Evolutionary conservation across 1,284 basidiomycete genomes (phyloP).

Genomic region (Cryptococcus sp.): DNA sequence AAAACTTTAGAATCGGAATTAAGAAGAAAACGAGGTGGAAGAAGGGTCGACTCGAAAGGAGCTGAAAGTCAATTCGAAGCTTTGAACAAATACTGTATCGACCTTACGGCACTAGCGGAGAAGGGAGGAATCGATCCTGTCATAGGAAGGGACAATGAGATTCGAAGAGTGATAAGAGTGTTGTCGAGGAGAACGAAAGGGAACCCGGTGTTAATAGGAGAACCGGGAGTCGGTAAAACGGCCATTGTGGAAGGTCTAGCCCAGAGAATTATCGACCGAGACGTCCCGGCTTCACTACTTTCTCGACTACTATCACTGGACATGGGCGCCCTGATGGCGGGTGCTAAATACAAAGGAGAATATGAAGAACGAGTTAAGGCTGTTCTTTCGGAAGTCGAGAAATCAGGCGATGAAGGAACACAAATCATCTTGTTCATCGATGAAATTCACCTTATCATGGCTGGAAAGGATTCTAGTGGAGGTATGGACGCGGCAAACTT

Average conservation of each 20-base stretch:
- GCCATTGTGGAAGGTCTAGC: conserved; percentile 94
- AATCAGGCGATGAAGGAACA: conserved; percentile 73
- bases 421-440: conserved; percentile 94
- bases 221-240: conserved; percentile 90
- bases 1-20: conserved; percentile 53
- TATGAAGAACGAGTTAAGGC: conserved; percentile 96
- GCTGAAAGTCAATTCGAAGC: conserved; percentile 52
- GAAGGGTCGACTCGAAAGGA: conserved; percentile 53
- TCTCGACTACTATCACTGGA: conserved; percentile 71
- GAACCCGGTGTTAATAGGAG: conserved; percentile 59
- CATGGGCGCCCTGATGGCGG: conserved; percentile 93
- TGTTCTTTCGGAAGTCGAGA: conserved; percentile 86
- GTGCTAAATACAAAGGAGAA: conserved; percentile 86
- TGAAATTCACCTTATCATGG: conserved; percentile 87
- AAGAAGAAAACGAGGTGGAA: conserved; percentile 51
- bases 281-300: conserved; percentile 84
- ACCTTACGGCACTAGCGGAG: conserved; percentile 49
- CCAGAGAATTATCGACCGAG: conserved; percentile 89
- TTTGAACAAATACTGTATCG: conserved; percentile 47
- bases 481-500: conserved; percentile 66
- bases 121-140: conserved; percentile 57
- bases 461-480: conserved; percentile 39
- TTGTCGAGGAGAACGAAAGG: conserved; percentile 64
- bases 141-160: conserved; percentile 55
- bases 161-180: conserved; percentile 61